Evolutionary conservation across 768 basidiomycete genomes (phyloP).

Genomic region (Baorangia bicolor): DNA sequence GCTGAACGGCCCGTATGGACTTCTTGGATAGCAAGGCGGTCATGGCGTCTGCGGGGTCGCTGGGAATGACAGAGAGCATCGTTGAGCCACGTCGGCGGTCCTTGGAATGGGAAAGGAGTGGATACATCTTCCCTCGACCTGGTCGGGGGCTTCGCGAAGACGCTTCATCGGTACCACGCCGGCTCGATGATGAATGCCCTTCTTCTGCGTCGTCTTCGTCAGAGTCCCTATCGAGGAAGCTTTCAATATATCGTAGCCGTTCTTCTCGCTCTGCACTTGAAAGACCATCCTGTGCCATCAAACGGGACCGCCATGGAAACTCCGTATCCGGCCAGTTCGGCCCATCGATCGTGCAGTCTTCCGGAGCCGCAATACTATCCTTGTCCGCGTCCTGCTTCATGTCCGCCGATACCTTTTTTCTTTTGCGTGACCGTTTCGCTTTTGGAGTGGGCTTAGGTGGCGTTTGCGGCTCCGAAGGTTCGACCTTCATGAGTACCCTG

Average conservation of each 20-base stretch:
- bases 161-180: slow-evolving; percentile 9
- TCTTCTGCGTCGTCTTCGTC: slow-evolving; percentile 47
- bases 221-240: slow-evolving; percentile 71
- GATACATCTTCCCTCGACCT: slow-evolving; percentile 63
- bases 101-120: slow-evolving; percentile 45
- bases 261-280: slow-evolving; percentile 57
- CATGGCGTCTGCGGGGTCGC: slow-evolving; percentile 75
- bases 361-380: slow-evolving; percentile 14
- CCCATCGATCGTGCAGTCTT: slow-evolving; percentile 40
- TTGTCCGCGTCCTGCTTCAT: slow-evolving; percentile 16
- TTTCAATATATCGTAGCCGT: slow-evolving; percentile 62
- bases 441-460: slow-evolving; percentile 29
- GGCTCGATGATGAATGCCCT: slow-evolving; percentile 6
- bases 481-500: slow-evolving; percentile 63
- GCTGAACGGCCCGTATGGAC: slow-evolving; percentile 60
- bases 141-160: slow-evolving; percentile 21
- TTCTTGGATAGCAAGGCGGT: slow-evolving; percentile 71
- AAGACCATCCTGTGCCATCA: slow-evolving; percentile 51
- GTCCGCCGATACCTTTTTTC: slow-evolving; percentile 43
- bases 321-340: slow-evolving; percentile 79
- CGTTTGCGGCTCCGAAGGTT: slow-evolving; percentile 38
- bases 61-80: slow-evolving; percentile 42
- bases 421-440: slow-evolving; percentile 49
- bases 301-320: slow-evolving; percentile 74
- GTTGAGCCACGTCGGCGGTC: slow-evolving; percentile 14